Conservation (phyloP, 208 protist genomes). For the Sergeia podlipaevii region DNA sequence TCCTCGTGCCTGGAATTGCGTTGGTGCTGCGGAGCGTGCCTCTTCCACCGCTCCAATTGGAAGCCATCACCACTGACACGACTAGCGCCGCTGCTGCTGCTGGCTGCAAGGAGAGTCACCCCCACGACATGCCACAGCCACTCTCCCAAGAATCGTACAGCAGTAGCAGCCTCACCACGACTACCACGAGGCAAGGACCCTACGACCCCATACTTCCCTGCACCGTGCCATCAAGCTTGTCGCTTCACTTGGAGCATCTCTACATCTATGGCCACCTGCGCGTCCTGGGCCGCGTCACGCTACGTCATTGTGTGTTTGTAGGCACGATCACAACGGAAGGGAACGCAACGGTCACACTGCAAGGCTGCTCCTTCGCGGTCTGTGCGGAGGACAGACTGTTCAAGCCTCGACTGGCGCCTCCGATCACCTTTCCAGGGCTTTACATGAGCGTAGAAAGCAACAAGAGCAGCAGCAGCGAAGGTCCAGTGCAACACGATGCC, state of each 20-base stretch:
- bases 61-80: slow-evolving; percentile 2
- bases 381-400: slow-evolving; percentile 27
- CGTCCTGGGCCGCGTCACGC: slow-evolving; percentile 42
- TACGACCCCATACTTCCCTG: slow-evolving; percentile 9
- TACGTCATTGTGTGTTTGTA: slow-evolving; percentile 57
- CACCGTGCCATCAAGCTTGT: slow-evolving; percentile 31
- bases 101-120: not conserved
- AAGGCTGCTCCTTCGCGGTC: slow-evolving; percentile 30
- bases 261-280: slow-evolving; percentile 50
- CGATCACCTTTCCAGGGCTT: not conserved
- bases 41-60: not conserved
- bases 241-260: slow-evolving; percentile 37
- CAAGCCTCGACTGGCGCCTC: not conserved
- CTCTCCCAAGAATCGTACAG: not conserved
- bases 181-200: no score
- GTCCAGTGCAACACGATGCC: not conserved
- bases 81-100: not conserved
- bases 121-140: not conserved
- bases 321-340: slow-evolving; percentile 45
- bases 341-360: slow-evolving; percentile 29
- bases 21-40: no score
- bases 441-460: not conserved
- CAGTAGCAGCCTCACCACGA: not conserved
- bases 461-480: not conserved
- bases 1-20: no score